phyloP scores from a whole-genome alignment of 2,329 filamentous ascomycete species.

The Fusarium xylarioides region DNA sequence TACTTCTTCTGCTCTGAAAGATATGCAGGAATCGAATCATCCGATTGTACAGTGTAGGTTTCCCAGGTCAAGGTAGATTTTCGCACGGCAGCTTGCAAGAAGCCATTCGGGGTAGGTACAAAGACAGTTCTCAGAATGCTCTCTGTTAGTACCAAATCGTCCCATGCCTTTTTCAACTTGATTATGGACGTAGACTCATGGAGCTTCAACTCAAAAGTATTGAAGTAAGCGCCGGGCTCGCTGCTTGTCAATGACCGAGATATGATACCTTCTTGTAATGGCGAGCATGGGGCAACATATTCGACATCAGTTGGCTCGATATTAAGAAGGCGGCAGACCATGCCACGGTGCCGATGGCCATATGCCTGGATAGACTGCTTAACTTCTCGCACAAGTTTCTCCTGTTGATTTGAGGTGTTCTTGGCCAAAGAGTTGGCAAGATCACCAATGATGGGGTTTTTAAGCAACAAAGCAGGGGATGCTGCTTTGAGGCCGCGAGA shows the following conservation, averaged over 20 bases:
- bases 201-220: conserved; percentile 73
- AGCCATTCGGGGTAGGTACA: conserved; percentile 76
- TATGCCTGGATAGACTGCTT: conserved; percentile 71
- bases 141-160: conserved; percentile 57
- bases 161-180: conserved; percentile 67
- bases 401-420: conserved; percentile 6
- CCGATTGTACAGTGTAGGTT: conserved; percentile 42
- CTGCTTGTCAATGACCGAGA: conserved; percentile 69
- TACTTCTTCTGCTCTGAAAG: conserved; percentile 49
- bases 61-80: conserved; percentile 55
- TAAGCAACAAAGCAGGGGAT: conserved; percentile 74
- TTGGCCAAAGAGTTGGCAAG: conserved; percentile 53
- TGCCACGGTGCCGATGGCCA: conserved; percentile 66
- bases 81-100: conserved; percentile 74
- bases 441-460: conserved; percentile 61
- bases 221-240: conserved; percentile 74
- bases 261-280: conserved; percentile 87
- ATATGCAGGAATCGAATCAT: conserved; percentile 45
- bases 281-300: conserved; percentile 81
- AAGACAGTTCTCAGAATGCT: conserved; percentile 80
- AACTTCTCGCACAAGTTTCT: conserved; percentile 54
- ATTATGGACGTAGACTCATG: conserved; percentile 52
- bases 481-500: conserved; percentile 67
- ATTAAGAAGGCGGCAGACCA: conserved; percentile 62
- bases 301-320: conserved; percentile 67